These are phyloP conservation scores for Daldinia childiae DNA, from an alignment of 495 filamentous ascomycete genomes.

Conservation along the genomic window DNA sequence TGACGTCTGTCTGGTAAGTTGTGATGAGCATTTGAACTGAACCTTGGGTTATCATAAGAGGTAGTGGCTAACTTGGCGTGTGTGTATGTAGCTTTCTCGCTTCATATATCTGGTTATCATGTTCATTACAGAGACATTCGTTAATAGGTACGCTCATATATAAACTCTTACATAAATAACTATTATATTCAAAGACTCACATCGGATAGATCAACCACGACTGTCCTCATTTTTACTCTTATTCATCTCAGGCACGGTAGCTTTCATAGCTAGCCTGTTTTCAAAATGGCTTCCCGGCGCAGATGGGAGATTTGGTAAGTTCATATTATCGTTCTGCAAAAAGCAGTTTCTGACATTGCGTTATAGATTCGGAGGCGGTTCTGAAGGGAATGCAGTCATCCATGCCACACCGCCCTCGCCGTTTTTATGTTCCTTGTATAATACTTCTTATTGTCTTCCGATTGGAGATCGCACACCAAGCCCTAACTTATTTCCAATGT, in stretches of 20 bases:
- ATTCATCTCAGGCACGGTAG: constrained; percentile 47
- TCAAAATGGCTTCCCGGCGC: constrained; percentile 57
- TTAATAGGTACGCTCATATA: constrained; percentile 48
- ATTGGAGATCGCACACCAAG: constrained; percentile 52
- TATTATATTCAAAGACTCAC: constrained; percentile 8
- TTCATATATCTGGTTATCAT: constrained; percentile 57
- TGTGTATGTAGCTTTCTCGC: constrained; percentile 50
- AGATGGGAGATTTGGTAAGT: constrained; percentile 57
- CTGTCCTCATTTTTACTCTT: constrained; percentile 49
- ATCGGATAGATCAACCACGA: constrained; percentile 52
- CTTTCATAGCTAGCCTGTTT: constrained; percentile 52
- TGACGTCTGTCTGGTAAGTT: constrained; percentile 55
- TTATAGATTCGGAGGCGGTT: constrained; percentile 51
- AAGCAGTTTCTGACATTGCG: constrained; percentile 13
- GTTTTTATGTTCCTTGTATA: constrained; percentile 53
- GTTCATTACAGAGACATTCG: constrained; percentile 56
- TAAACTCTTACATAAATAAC: background rate
- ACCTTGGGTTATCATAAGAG: background rate
- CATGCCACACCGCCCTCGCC: constrained; percentile 54
- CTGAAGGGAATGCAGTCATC: constrained; percentile 45
- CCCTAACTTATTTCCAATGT: constrained; percentile 53
- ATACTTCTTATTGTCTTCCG: constrained; percentile 54
- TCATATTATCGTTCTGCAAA: background rate
- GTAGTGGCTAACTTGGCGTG: background rate
- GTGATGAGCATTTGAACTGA: background rate